These are phyloP conservation scores for Solanum chiquidenum DNA, from an alignment of 257 asterid genomes.

Conservation along the genomic window DNA sequence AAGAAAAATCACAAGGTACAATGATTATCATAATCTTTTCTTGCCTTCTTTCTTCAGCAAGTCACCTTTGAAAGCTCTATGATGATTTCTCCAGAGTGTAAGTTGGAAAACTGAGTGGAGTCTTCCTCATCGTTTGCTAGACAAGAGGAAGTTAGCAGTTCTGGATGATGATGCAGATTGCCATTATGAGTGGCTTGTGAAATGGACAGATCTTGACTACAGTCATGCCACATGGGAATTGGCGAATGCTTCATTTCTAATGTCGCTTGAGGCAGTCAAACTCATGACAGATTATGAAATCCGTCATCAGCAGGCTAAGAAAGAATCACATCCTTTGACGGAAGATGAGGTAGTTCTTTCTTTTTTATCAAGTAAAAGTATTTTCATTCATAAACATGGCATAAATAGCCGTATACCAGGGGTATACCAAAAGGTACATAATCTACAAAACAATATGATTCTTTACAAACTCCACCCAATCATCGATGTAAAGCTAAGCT, in stretches of 20 bases:
- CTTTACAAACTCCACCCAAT: not conserved
- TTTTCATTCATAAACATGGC: not conserved
- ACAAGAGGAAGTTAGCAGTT: constrained; percentile 16
- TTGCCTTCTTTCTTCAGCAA: not conserved
- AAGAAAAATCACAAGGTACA: constrained; percentile 2
- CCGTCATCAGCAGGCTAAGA: constrained; percentile 6
- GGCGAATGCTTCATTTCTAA: constrained; percentile 19
- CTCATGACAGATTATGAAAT: constrained; percentile 12
- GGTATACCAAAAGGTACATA: not conserved
- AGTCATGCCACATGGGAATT: constrained; percentile 26
- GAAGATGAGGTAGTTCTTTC: constrained; percentile 13
- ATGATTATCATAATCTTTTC: not conserved
- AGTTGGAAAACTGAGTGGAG: constrained; percentile 19
- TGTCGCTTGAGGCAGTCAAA: constrained; percentile 10
- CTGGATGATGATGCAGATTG: constrained; percentile 1
- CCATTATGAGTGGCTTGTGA: constrained; percentile 27
- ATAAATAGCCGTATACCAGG: not conserved
- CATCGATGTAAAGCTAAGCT: not conserved
- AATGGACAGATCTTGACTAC: constrained; percentile 28
- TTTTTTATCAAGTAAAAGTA: not conserved
- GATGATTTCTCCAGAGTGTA: constrained; percentile 10
- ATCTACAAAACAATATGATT: not conserved
- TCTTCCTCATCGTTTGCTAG: constrained; percentile 19
- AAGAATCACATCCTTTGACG: not conserved
- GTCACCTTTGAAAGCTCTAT: not conserved